A percentile compares a stretch with the other conserved stretches of the same genome.
Conservation (phyloP, 1,284 basidiomycete species). For the Ustilago hordei region DNA sequence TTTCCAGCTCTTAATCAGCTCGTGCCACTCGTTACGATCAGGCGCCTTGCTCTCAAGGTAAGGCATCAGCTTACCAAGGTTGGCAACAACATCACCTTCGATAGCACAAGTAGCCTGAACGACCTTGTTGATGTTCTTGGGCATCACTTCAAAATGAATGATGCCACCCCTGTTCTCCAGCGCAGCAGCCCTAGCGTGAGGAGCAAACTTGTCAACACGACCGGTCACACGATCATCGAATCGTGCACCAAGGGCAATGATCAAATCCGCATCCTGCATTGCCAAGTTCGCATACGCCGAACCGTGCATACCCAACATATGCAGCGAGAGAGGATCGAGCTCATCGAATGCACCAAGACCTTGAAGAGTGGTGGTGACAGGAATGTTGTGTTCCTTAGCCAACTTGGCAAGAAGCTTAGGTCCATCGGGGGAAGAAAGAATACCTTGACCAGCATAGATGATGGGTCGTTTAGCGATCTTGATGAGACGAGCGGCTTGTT, state of each 20-base stretch:
- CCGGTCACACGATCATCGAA: slow-evolving; percentile 99
- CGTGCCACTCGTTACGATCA: slow-evolving; percentile 78
- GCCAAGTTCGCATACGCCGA: slow-evolving; percentile 96
- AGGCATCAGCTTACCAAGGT: slow-evolving; percentile 84
- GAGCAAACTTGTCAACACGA: slow-evolving; percentile 89
- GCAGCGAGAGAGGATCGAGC: slow-evolving; percentile 81
- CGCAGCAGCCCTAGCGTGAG: slow-evolving; percentile 88
- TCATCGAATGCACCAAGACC: slow-evolving; percentile 97
- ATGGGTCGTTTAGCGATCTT: slow-evolving; percentile 90
- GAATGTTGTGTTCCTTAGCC: slow-evolving; percentile 87
- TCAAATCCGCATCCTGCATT: slow-evolving; percentile 96
- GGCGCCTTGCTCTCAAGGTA: slow-evolving; percentile 69
- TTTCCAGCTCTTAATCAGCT: slow-evolving; percentile 85
- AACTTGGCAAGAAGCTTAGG: slow-evolving; percentile 86
- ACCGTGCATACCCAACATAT: slow-evolving; percentile 99
- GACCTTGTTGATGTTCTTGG: slow-evolving; percentile 99
- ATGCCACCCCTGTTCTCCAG: slow-evolving; percentile 89
- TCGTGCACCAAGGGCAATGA: slow-evolving; percentile 93
- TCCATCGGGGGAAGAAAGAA: slow-evolving; percentile 84
- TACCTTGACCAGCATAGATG: slow-evolving; percentile 93
- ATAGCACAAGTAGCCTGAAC: slow-evolving; percentile 93
- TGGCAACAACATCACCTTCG: slow-evolving; percentile 90
- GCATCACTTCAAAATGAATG: slow-evolving; percentile 98
- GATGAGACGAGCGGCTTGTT: slow-evolving; percentile 88
- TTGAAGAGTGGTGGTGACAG: slow-evolving; percentile 95